Percentiles rank a stretch among this genome's conserved stretches.
Conservation (phyloP, 129 eudicot species). For the Flaveria sonorensis region DNA sequence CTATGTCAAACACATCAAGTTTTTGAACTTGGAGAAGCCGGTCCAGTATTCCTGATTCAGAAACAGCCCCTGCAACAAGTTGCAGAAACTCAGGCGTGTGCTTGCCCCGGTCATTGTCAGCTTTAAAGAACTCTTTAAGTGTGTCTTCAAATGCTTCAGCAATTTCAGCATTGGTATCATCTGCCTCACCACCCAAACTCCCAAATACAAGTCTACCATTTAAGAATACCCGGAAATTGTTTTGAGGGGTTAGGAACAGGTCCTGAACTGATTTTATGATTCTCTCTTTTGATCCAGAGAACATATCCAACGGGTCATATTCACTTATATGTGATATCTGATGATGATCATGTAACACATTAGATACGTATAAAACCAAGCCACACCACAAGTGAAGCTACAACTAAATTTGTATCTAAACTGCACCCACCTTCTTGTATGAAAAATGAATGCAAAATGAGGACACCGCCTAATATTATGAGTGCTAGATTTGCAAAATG, state of each 20-base stretch:
- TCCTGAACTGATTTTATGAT: constrained; percentile 63
- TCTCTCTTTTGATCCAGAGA: constrained; percentile 67
- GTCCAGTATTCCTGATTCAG: constrained; percentile 51
- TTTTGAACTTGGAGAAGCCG: constrained; percentile 79
- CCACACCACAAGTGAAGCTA: background rate
- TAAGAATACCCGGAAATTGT: constrained; percentile 86
- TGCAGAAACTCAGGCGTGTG: constrained; percentile 53
- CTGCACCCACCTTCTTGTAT: background rate
- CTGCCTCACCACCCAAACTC: constrained; percentile 63
- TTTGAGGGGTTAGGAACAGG: constrained; percentile 81
- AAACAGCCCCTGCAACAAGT: constrained; percentile 67
- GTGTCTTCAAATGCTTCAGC: constrained; percentile 55
- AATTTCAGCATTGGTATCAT: constrained; percentile 36
- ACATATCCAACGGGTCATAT: constrained; percentile 89
- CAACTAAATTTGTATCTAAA: background rate
- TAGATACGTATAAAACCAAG: constrained; percentile 5
- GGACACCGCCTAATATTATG: background rate
- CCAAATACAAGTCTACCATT: constrained; percentile 78
- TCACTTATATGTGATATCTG: constrained; percentile 82
- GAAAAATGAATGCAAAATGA: background rate
- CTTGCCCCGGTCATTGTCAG: constrained; percentile 61
- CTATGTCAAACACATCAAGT: constrained; percentile 75
- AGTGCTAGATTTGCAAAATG: too few relatives aligned
- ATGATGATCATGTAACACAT: constrained; percentile 15
- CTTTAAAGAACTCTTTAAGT: constrained; percentile 49